Evolutionary conservation across 2,329 filamentous ascomycete species (phyloP).

Genomic region (Graphilbum fragrans): DNA sequence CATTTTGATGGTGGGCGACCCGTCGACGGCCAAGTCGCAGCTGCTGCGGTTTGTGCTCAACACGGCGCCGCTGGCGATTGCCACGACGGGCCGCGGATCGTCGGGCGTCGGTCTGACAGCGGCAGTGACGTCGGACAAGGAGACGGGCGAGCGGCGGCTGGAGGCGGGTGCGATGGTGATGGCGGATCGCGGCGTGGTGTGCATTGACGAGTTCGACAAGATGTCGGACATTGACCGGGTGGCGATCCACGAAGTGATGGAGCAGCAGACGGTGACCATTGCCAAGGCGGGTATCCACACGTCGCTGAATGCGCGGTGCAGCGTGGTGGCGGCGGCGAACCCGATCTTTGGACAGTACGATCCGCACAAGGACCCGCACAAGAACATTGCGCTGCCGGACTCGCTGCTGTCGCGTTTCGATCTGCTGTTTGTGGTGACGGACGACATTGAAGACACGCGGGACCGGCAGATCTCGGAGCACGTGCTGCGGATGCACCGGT

Average conservation of each 20-base stretch:
- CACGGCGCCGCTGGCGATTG: slow-evolving; percentile 90
- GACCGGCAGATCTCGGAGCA: slow-evolving; percentile 92
- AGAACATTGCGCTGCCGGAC: slow-evolving; percentile 94
- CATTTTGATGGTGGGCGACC: slow-evolving; percentile 97
- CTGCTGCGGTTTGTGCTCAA: slow-evolving; percentile 93
- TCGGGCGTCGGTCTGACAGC: slow-evolving; percentile 96
- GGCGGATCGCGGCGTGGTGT: slow-evolving; percentile 90
- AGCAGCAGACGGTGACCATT: slow-evolving; percentile 98
- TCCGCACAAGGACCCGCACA: slow-evolving; percentile 95
- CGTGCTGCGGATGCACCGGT: slow-evolving; percentile 92
- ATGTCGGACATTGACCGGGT: slow-evolving; percentile 98
- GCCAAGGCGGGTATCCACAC: slow-evolving; percentile 98
- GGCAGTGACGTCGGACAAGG: slow-evolving; percentile 91
- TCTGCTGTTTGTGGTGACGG: slow-evolving; percentile 91
- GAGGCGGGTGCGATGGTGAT: slow-evolving; percentile 99
- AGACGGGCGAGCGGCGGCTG: slow-evolving; percentile 86
- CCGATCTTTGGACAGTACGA: slow-evolving; percentile 98
- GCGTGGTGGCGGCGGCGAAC: slow-evolving; percentile 91
- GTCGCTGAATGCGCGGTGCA: slow-evolving; percentile 90
- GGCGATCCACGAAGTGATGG: slow-evolving; percentile 99
- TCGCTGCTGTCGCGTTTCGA: slow-evolving; percentile 97
- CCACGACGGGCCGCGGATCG: slow-evolving; percentile 90
- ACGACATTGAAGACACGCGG: slow-evolving; percentile 90
- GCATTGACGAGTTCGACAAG: slow-evolving; percentile 99
- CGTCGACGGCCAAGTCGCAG: slow-evolving; percentile 97